Percentiles rank a stretch among this genome's conserved stretches.
These are phyloP conservation scores for Myxozyma neglecta DNA, from an alignment of 805 yeast species.

Conservation along the genomic window DNA sequence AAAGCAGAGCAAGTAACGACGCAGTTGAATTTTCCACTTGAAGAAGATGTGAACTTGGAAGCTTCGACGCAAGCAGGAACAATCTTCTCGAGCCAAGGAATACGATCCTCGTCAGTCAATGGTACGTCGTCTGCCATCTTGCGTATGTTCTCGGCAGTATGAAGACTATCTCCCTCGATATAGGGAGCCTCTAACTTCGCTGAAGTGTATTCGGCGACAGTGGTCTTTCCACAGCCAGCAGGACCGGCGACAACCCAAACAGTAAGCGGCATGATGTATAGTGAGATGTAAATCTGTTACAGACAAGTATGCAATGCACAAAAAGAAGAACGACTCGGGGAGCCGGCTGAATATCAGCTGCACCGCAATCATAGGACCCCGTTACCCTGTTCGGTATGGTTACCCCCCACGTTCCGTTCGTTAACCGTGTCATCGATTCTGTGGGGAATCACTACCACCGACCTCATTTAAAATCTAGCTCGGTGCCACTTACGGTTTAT, in stretches of 20 bases:
- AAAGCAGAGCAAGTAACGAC: constrained; percentile 85
- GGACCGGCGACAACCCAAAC: constrained; percentile 74
- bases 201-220: constrained; percentile 61
- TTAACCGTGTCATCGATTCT: not conserved
- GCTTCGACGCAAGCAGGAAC: constrained; percentile 42
- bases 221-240: constrained; percentile 92
- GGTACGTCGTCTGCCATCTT: constrained; percentile 86
- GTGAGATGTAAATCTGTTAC: not conserved
- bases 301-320: not conserved
- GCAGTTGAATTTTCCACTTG: constrained; percentile 36
- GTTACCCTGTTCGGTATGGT: not conserved
- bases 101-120: constrained; percentile 83
- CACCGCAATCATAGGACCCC: not conserved
- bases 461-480: not conserved
- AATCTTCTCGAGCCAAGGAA: constrained; percentile 77
- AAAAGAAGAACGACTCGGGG: not conserved
- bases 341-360: too few species aligned
- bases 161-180: constrained; percentile 74
- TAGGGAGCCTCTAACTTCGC: constrained; percentile 52
- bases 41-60: constrained; percentile 28
- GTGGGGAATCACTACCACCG: not conserved
- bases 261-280: not conserved
- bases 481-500: not conserved
- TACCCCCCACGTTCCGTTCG: not conserved
- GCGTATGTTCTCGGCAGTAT: constrained; percentile 53